These are phyloP conservation scores for Fusarium sp. DNA, from an alignment of 2,329 filamentous ascomycete genomes.

Conservation along the genomic window DNA sequence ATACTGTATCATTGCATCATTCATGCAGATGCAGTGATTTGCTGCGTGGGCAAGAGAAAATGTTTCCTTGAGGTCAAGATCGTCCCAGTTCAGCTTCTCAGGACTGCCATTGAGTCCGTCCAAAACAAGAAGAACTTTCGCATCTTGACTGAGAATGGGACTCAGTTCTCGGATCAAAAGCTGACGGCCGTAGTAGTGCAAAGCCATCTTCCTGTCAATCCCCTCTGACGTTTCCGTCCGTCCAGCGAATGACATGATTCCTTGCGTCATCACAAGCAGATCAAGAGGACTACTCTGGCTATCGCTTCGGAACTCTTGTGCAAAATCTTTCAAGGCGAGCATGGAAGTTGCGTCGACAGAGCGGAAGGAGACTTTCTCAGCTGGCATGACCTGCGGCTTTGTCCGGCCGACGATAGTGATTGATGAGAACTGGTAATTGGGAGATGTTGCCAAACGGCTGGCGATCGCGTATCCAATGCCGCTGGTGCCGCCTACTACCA, in stretches of 20 bases:
- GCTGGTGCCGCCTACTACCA: slow-evolving; percentile 50
- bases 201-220: slow-evolving; percentile 55
- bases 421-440: slow-evolving; percentile 29
- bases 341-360: slow-evolving; percentile 47
- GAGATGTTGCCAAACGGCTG: slow-evolving; percentile 43
- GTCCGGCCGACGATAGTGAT: slow-evolving; percentile 48
- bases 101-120: slow-evolving; percentile 46
- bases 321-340: slow-evolving; percentile 46
- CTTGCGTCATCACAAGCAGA: slow-evolving; percentile 52
- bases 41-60: slow-evolving; percentile 48
- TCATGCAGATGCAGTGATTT: slow-evolving; percentile 52
- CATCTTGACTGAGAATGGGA: slow-evolving; percentile 47
- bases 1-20: slow-evolving; percentile 49
- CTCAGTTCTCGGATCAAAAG: slow-evolving; percentile 54
- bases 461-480: slow-evolving; percentile 51
- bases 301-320: slow-evolving; percentile 37
- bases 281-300: slow-evolving; percentile 40
- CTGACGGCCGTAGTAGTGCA: slow-evolving; percentile 58
- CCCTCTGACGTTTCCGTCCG: slow-evolving; percentile 55
- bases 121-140: slow-evolving; percentile 53
- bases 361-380: slow-evolving; percentile 46
- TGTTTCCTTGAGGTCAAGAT: slow-evolving; percentile 51
- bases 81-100: slow-evolving; percentile 48
- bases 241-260: slow-evolving; percentile 49
- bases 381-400: slow-evolving; percentile 42